Evolutionary conservation across 1,284 basidiomycete species (phyloP), one percentile per base, ranked within the genome.

Genomic region (Grifola frondosa): DNA sequence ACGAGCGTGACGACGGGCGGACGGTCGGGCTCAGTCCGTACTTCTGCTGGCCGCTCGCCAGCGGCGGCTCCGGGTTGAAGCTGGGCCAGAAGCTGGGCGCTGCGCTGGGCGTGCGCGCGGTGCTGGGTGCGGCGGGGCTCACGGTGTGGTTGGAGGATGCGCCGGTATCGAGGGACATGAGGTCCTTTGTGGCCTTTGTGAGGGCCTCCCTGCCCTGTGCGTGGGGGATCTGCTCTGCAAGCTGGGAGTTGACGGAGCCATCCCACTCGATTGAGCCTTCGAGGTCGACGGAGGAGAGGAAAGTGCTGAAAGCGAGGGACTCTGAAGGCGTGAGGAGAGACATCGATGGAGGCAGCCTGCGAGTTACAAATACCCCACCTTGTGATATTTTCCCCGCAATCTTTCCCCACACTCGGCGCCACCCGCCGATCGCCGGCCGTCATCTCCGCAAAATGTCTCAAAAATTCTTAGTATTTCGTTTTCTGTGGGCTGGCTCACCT

Each of bases 101-200:
- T 54, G 59, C 40, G 48, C 58, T 41, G 13, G 16, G 35, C 16
- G 30, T 30, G 15, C 39, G 40, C 13, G 24, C 30, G n/a, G 38
- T 54, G 46, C 44, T 63, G 53, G 49, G 54, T 38, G 41, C 42
- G 28, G 42, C 28, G 39, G 55, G 30, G 38, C 38, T 30, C 38
- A 40, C 42, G 28, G 42, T 28, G 39, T 54, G 30, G 38, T 38
- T 30, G 50, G 70, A 68, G 13, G 59, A 52, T 26, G 59, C 59
- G 13, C 66, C 51, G 49, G 44, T 41, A 41, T 81, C 78, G 38
- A 84, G 68, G 10, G 78, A 67, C 74, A 85, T 82, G 40, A 85
- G 73, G 59, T 83, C 80, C 61, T 84, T 86, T 0, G 85, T 88
- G 0, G 84, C 85, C 59, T 81, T 84, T 35, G 79, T 65, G 45